phyloP scores from a whole-genome alignment of 306 rosid species.

The Begonia masoniana region DNA sequence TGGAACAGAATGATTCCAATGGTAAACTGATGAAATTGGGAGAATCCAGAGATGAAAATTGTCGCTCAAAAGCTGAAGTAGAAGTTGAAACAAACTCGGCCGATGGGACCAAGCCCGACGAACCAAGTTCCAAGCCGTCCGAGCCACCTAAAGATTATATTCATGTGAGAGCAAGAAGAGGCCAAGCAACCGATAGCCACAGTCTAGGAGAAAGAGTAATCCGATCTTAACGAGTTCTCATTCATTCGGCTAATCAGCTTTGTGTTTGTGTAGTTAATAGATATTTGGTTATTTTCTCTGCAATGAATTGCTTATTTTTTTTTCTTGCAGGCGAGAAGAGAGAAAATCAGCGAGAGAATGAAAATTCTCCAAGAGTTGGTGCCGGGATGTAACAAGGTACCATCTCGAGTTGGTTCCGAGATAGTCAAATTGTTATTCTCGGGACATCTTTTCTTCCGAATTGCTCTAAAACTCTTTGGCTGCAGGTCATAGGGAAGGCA shows the following conservation, averaged over 20 bases:
- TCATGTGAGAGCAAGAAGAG: constrained; percentile 94
- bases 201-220: constrained; percentile 90
- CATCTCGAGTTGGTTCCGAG: no score
- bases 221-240: not conserved
- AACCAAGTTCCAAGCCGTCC: constrained; percentile 29
- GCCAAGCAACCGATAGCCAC: constrained; percentile 99
- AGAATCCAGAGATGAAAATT: constrained; percentile 24
- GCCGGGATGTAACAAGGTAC: constrained; percentile 92
- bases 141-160: constrained; percentile 79
- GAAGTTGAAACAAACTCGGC: constrained; percentile 41
- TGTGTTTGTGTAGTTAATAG: not conserved
- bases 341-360: constrained; percentile 91
- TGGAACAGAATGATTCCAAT: constrained; percentile 30
- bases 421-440: no score
- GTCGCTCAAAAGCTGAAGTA: constrained; percentile 9
- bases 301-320: no score
- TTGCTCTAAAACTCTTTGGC: not conserved
- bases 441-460: no score
- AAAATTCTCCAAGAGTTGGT: constrained; percentile 84
- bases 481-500: constrained; percentile 86
- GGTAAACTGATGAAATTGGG: constrained; percentile 40
- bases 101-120: constrained; percentile 31
- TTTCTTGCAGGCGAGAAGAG: constrained; percentile 67
- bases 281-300: not conserved
- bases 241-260: constrained; percentile 3